Base-by-base conservation (phyloP, 768 basidiomycete genomes). In the Boletus subcaerulescens region DNA sequence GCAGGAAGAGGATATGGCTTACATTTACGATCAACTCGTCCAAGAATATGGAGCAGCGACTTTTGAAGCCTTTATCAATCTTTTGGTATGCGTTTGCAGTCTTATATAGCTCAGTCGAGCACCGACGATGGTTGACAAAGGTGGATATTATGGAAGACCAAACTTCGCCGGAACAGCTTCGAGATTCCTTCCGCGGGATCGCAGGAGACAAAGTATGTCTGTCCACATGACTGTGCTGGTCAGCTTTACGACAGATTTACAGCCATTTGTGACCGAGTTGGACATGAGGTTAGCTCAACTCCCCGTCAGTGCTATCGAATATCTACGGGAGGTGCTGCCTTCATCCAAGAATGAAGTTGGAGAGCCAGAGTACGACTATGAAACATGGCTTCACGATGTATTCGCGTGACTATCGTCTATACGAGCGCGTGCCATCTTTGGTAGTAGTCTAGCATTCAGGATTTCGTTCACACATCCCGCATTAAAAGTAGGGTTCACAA, bases 141-240 rank as follows among this genome's bases (percentile, higher is more conserved):
- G 92, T 96, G 50, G 93, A 93, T 26, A 94, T 97, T 57, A 94
- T 85, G 29, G 95, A 98, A 73, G 97, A 99, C 67, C 92, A 97
- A 53, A 93, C 92, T 4, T 89, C 94, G 4, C 82, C 89, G 0
- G 93, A 94, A 39, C 96, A 98, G 65, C 80, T 99, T 60, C 85
- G 89, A 18, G 93, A 93, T 55, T 85, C 95, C 2, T 99, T 99
- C 84, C 86, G 91, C 29, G 90, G 90, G 4, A 89, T 97, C 15
- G 93, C 95, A 1, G 81, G 78, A 11, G 88, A 93, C 67, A 98
- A 98, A 83, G 95, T 50, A 31, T 77, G 57, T 32, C 4, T 32
- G 2, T 38, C 43, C 38, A 41, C 12, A 17, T 20, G 40, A 39
- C 24, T 18, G 15, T 44, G 36, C 13, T 15, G 26, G 48, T 55